These are phyloP conservation scores for Arctostaphylos glauca DNA, from an alignment of 148 eudicot genomes.

Conservation along the genomic window DNA sequence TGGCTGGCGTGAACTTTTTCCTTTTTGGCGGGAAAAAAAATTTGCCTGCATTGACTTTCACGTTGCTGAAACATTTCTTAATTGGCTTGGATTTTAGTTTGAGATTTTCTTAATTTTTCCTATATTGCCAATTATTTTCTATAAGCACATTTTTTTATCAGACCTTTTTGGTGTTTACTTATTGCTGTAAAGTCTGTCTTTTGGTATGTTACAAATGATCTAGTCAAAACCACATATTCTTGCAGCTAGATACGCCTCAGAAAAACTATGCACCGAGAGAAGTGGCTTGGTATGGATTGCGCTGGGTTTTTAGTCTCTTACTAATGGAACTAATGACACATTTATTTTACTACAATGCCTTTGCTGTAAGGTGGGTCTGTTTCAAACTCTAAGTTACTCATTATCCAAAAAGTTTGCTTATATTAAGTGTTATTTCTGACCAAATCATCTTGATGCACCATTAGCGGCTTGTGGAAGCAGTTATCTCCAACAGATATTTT, in stretches of 20 bases:
- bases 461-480: slow-evolving; percentile 79
- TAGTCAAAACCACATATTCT: slow-evolving; percentile 2
- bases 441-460: slow-evolving; percentile 13
- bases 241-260: slow-evolving; percentile 81
- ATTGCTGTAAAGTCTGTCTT: not conserved
- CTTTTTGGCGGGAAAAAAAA: no score
- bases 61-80: not conserved
- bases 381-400: not conserved
- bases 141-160: not conserved
- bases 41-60: not conserved
- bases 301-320: slow-evolving; percentile 64
- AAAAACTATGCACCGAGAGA: slow-evolving; percentile 49
- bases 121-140: not conserved
- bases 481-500: slow-evolving; percentile 82
- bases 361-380: slow-evolving; percentile 67
- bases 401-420: not conserved
- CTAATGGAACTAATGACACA: slow-evolving; percentile 82
- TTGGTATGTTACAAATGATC: not conserved
- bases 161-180: not conserved
- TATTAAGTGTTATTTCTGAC: slow-evolving; percentile 4
- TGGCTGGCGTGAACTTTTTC: no score
- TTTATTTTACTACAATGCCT: slow-evolving; percentile 80
- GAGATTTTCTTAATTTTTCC: not conserved
- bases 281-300: slow-evolving; percentile 82
- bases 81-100: not conserved